Percentiles rank a stretch among this genome's conserved stretches.
Conservation (phyloP, 2,329 filamentous ascomycete species). For the Venturia asperata region DNA sequence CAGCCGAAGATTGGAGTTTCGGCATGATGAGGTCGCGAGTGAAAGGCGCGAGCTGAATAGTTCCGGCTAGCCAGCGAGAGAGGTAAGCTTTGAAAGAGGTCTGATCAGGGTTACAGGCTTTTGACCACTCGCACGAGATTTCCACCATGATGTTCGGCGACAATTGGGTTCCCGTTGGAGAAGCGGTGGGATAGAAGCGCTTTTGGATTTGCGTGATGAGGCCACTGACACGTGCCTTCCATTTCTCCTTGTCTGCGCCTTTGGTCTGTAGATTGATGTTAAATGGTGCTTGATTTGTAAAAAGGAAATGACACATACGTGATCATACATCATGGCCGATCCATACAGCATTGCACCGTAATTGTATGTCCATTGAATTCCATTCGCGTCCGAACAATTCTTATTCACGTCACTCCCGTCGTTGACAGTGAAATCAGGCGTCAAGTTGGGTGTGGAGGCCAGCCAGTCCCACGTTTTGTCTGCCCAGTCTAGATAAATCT, state of each 20-base stretch:
- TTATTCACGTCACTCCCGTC: constrained; percentile 42
- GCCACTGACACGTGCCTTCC: constrained; percentile 25
- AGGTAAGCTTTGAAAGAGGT: constrained; percentile 63
- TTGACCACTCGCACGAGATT: constrained; percentile 53
- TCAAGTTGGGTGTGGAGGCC: constrained; percentile 39
- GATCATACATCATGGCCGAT: constrained; percentile 25
- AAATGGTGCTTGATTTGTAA: not conserved
- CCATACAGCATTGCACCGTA: constrained; percentile 60
- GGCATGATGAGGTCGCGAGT: constrained; percentile 43
- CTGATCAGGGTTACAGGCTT: constrained; percentile 56
- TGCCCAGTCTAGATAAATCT: constrained; percentile 72
- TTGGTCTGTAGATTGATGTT: constrained; percentile 3
- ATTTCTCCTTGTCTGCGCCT: constrained; percentile 16
- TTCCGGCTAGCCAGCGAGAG: constrained; percentile 56
- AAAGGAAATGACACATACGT: constrained; percentile 39
- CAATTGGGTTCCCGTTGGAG: constrained; percentile 48
- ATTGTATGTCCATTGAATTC: constrained; percentile 53
- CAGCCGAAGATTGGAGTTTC: constrained; percentile 46
- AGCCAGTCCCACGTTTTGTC: constrained; percentile 55
- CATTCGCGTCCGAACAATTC: constrained; percentile 55
- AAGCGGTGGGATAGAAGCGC: constrained; percentile 46
- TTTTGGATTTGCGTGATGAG: constrained; percentile 53
- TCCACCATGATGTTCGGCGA: constrained; percentile 55
- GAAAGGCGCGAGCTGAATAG: constrained; percentile 50
- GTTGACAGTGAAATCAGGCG: constrained; percentile 35